Base-by-base conservation (phyloP, 2,329 filamentous ascomycete species). In the Aureobasidium sp. region DNA sequence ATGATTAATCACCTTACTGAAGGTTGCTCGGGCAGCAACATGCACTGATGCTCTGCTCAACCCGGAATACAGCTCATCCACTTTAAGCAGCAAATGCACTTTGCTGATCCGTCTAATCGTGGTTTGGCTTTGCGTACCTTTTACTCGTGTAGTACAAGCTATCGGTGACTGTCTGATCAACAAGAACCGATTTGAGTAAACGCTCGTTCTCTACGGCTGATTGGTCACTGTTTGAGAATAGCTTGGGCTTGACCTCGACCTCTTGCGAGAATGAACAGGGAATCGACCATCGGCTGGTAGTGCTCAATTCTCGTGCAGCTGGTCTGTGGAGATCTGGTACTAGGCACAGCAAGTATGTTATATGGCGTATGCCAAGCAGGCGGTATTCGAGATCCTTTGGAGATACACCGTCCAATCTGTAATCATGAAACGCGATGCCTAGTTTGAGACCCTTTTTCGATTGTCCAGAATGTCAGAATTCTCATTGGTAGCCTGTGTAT, bases 81-180 rank as follows among this genome's bases (percentile, higher is more conserved):
- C 8, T 34, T 29, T 29, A 16, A 44, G 21, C 54, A 39, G 14
- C 30, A 14, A 25, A 34, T 39, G 54, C 54, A 39, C 32, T 16
- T 47, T 48, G 54, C 54, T 58, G 42, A 58, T 58, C 42, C 42
- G 21, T 27, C 41, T 29, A 57, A 57, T 57, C 53, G 41, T 57
- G 45, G 27, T 45, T 45, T 57, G 41, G 30, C 39, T 57, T 57
- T 58, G 21, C 54, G 54, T 34, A 58, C 54, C 54, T 47, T 58
- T 58, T 58, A 25, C 41, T 58, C 9, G 30, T 30, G 54, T 58
- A 21, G 42, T 48, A 47, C 54, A 48, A 36, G 21, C 14, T 37
- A 42, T 34, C 14, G 27, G 29, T 44, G 29, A 32, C 29, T 16
- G 11, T 37, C 51, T 44, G 29, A n/a, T 11, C 16, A 57, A 34